These are phyloP conservation scores for Jacaranda copaia DNA, from an alignment of 257 asterid genomes.

Conservation along the genomic window DNA sequence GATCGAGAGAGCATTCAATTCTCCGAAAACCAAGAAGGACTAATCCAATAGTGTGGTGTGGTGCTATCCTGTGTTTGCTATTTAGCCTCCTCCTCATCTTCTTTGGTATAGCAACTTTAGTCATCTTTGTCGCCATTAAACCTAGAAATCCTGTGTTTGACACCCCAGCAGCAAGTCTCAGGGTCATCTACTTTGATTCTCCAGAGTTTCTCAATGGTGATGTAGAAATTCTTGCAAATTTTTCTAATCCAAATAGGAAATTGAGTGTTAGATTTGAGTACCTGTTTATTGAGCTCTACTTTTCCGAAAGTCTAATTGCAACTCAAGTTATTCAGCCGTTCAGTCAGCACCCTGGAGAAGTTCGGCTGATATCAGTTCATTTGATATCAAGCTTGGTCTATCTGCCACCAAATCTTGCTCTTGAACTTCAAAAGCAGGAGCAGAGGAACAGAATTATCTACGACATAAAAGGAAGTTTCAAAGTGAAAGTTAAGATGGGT, in stretches of 20 bases:
- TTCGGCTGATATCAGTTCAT: slow-evolving; percentile 50
- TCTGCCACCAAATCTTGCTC: slow-evolving; percentile 71
- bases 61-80: slow-evolving; percentile 67
- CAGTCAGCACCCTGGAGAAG: slow-evolving; percentile 57
- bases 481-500: slow-evolving; percentile 62
- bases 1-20: slow-evolving; percentile 57
- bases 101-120: slow-evolving; percentile 65
- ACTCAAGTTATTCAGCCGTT: slow-evolving; percentile 70
- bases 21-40: slow-evolving; percentile 60
- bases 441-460: slow-evolving; percentile 66
- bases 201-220: slow-evolving; percentile 72
- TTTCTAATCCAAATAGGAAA: slow-evolving; percentile 80
- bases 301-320: slow-evolving; percentile 66
- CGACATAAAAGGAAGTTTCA: slow-evolving; percentile 63
- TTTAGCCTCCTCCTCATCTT: slow-evolving; percentile 72
- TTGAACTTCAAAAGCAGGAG: slow-evolving; percentile 72
- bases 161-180: slow-evolving; percentile 68
- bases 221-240: slow-evolving; percentile 70
- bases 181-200: slow-evolving; percentile 72
- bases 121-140: slow-evolving; percentile 61
- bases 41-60: slow-evolving; percentile 69
- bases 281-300: slow-evolving; percentile 66
- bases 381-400: slow-evolving; percentile 79
- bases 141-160: slow-evolving; percentile 77
- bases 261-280: slow-evolving; percentile 65